Base-by-base conservation (phyloP, 495 filamentous ascomycete genomes). In the Clavariopsis aquatica region DNA sequence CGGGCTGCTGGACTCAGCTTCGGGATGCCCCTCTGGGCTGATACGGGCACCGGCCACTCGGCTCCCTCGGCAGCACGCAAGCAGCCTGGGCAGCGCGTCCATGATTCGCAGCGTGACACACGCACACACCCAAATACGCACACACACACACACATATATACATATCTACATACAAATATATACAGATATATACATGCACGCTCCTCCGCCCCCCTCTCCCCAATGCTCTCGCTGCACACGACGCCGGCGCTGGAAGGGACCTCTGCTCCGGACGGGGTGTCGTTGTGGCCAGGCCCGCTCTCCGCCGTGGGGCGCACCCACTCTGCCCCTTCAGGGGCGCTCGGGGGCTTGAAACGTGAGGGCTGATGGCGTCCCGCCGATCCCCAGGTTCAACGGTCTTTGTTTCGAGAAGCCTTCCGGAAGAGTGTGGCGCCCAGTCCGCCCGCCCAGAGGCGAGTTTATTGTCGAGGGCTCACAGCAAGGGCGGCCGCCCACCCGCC, bases 371-470 rank as follows among this genome's bases (percentile, higher is more conserved):
- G 20, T 12, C 22, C 56, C 56, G 56, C 43, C 31, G 53, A 57
- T 57, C 53, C 23, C 52, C 28, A 24, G 9, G 34, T 26, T 27
- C 47, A 49, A 49, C 47, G 47, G 38, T 19, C 0, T 23, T 7
- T n/a, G n/a, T 6, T 43, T 43, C 38, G 38, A 43, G 57, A 60
- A 60, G 57, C 46, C 23, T 36, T 19, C 57, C 43, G 41, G 36
- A 60, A n/a, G n/a, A n/a, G n/a, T 10, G 38, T 8, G 36, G 41
- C 1, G 55, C 36, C n/a, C 19, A 22, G 41, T 20, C 23, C 36
- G 38, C 38, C n/a, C 15, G 38, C 38, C 12, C 31, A 12, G 5
- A 5, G 31, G 31, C 31, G 31, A 34, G 31, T 6, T 34, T 5
- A 12, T 6, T 5, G 12, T 34, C 6, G 12, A 34, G 31, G 31